A percentile compares a stretch with the other conserved stretches of the same genome.
These are phyloP conservation scores for Aquilaria agallochum DNA, from an alignment of 441 rosid species.

Conservation along the genomic window DNA sequence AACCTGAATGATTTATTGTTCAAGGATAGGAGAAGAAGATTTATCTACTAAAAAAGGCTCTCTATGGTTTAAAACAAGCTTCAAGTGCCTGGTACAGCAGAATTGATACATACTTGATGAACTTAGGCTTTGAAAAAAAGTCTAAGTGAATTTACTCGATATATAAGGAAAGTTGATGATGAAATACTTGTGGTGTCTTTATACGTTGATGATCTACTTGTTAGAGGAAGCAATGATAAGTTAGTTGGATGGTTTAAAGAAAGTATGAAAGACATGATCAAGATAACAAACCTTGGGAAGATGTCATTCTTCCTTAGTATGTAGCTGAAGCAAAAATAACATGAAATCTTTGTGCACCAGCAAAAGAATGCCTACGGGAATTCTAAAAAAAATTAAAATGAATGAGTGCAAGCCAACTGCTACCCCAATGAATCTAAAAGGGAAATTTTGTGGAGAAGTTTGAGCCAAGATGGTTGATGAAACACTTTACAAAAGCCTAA, in stretches of 20 bases:
- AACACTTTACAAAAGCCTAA: background rate
- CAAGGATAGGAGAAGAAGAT: background rate
- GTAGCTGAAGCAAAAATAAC: background rate
- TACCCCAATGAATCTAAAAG: background rate
- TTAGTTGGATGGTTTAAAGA: background rate
- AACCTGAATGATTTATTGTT: background rate
- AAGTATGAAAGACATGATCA: background rate
- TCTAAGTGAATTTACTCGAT: background rate
- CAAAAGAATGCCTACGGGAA: background rate
- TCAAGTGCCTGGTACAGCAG: background rate
- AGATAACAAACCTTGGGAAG: background rate
- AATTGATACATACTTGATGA: background rate
- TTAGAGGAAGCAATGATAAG: background rate
- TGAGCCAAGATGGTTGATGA: background rate
- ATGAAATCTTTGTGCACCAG: background rate
- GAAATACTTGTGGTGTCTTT: background rate
- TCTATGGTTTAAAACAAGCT: background rate
- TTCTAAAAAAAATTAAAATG: background rate
- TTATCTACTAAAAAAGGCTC: background rate
- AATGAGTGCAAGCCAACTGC: background rate
- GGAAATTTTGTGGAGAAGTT: background rate
- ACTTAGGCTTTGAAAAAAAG: background rate
- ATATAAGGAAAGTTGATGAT: background rate
- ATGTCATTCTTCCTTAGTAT: background rate
- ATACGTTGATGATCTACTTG: background rate